Percentiles rank a stretch among this genome's conserved stretches.
Conservation (phyloP, 345 rosid genomes). For the Abelmoschus esculentus region DNA sequence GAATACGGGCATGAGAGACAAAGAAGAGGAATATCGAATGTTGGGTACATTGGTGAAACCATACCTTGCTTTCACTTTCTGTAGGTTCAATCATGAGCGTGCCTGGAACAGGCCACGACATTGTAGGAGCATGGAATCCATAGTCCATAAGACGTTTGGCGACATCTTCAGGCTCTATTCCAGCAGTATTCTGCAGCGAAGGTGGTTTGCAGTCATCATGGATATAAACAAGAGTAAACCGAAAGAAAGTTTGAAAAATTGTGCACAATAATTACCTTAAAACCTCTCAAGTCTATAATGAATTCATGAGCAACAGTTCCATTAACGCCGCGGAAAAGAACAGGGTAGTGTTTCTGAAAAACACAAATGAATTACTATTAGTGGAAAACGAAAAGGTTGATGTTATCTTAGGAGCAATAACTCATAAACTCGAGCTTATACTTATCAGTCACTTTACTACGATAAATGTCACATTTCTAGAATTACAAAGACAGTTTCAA, state of each 20-base stretch:
- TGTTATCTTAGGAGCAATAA: neutral
- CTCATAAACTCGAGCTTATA: neutral
- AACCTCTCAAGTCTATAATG: constrained; percentile 83
- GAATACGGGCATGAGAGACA: constrained; percentile 8
- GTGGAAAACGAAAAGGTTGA: neutral
- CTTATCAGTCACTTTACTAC: neutral
- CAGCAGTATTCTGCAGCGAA: constrained; percentile 69
- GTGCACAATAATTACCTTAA: constrained; percentile 39
- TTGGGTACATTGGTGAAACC: neutral
- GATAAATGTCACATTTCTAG: neutral
- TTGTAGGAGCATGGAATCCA: constrained; percentile 95
- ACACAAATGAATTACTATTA: constrained; percentile 1
- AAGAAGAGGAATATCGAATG: neutral
- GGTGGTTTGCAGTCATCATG: constrained; percentile 1
- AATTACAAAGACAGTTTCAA: neutral
- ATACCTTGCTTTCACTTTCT: constrained; percentile 99
- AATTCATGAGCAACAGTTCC: constrained; percentile 97
- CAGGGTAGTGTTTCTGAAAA: constrained; percentile 64
- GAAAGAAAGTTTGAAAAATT: no score
- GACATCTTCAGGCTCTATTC: constrained; percentile 95
- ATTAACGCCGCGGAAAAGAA: constrained; percentile 91
- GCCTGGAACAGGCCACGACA: constrained; percentile 99
- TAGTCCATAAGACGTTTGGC: constrained; percentile 96
- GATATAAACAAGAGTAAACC: neutral
- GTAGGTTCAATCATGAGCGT: constrained; percentile 99